A percentile compares a stretch with the other conserved stretches of the same genome.
Conservation (phyloP, 2,329 filamentous ascomycete genomes). For the Cyphellophora attinorum region DNA sequence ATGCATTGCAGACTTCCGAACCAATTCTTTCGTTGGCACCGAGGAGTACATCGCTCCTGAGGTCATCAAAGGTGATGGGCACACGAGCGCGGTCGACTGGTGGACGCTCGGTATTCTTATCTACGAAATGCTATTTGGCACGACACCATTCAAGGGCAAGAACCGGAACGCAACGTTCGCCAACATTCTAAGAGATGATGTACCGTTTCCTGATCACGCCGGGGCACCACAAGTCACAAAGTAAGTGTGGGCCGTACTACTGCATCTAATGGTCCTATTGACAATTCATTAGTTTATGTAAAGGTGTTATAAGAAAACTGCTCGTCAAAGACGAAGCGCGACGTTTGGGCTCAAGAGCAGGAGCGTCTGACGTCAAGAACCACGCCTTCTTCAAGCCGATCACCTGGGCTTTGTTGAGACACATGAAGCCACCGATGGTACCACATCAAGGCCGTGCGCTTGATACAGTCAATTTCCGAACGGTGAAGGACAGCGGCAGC, state of each 20-base stretch:
- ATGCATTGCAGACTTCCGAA: slow-evolving; percentile 95
- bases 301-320: slow-evolving; percentile 89
- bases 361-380: slow-evolving; percentile 90
- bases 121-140: slow-evolving; percentile 98
- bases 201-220: slow-evolving; percentile 85
- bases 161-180: slow-evolving; percentile 97
- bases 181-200: slow-evolving; percentile 91
- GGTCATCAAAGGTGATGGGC: slow-evolving; percentile 96
- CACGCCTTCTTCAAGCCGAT: slow-evolving; percentile 95
- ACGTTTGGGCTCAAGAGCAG: slow-evolving; percentile 83
- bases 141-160: slow-evolving; percentile 98
- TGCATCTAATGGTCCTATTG: slow-evolving; percentile 18
- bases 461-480: slow-evolving; percentile 94
- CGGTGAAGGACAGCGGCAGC: slow-evolving; percentile 93
- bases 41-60: slow-evolving; percentile 99
- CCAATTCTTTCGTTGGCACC: slow-evolving; percentile 96
- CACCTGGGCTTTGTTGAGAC: slow-evolving; percentile 91
- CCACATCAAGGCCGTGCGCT: slow-evolving; percentile 82
- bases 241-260: slow-evolving; percentile 48
- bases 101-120: slow-evolving; percentile 97
- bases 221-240: slow-evolving; percentile 80
- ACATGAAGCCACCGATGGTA: slow-evolving; percentile 96
- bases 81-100: slow-evolving; percentile 98
- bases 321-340: slow-evolving; percentile 97
- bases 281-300: slow-evolving; percentile 63